Evolutionary conservation across 495 filamentous ascomycete genomes (phyloP), one percentile per base, ranked within the genome.

Genomic region (Achaetomiella virescens): DNA sequence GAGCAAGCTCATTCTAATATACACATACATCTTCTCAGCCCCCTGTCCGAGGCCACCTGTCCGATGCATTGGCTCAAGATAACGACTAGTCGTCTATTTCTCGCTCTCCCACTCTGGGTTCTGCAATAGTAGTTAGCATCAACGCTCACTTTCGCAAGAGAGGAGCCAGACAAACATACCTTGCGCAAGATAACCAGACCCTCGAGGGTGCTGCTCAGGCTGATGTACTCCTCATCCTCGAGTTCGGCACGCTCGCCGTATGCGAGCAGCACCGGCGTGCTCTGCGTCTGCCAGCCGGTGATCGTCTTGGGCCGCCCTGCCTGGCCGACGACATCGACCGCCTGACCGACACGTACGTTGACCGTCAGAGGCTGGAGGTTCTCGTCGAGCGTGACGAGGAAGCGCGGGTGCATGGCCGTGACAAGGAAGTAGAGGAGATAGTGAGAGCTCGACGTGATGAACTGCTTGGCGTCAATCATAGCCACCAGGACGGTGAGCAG

Each of bases 231-330:
- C 76, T 99, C 93, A 66, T 97, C 95, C 70, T 99, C 93, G 47
- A 99, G 72, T 76, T 99, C 93, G 40, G 93, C 93, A 63, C 93
- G 78, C 78, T 99, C 93, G 14, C 93, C 95, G 70, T 96, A 84
- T 9, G 89, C 84, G 66, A 99, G 75, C 52, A 99, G 76, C 48
- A 99, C 93, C 3, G 93, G 93, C 18, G 93, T 97, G 74, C 89
- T 97, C 75, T 99, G 93, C 57, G 93, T 99, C 75, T 99, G 93
- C 93, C 93, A 99, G 37, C 93, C 93, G 15, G 93, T 99, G 61
- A 99, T 99, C 3, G 95, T 97, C 84, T 97, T 99, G 46, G 93
- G 93, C 59, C 91, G 80, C 55, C 93, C 93, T 1, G 95, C 93
- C 72, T 97, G 93, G 43, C 93, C 93, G 37, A 99, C 93, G 47